A percentile compares a stretch with the other conserved stretches of the same genome.
Evolutionary conservation across 805 yeast genomes (phyloP).

Genomic region (Candida khao-thaluensis): DNA sequence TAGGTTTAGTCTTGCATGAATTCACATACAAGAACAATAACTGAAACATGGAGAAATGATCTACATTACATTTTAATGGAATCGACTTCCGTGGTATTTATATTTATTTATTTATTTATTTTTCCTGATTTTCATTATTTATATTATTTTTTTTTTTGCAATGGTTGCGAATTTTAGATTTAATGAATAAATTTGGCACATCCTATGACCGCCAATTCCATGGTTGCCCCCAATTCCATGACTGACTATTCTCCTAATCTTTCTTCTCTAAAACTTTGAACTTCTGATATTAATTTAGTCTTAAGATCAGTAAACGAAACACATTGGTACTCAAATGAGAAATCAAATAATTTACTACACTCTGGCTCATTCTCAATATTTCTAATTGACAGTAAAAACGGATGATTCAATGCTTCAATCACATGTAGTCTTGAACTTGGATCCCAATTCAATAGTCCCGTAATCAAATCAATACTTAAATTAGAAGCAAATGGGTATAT

Average conservation of each 20-base stretch:
- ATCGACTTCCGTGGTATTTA: too few species aligned
- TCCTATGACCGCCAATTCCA: too few species aligned
- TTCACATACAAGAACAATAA: too few species aligned
- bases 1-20: too few species aligned
- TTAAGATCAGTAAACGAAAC: slow-evolving; percentile 38
- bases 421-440: slow-evolving; percentile 54
- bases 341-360: slow-evolving; percentile 55
- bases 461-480: slow-evolving; percentile 53
- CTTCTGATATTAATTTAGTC: slow-evolving; percentile 51
- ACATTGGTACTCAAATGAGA: slow-evolving; percentile 54
- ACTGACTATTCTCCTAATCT: slow-evolving; percentile 2
- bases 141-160: too few species aligned
- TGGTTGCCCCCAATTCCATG: neutral
- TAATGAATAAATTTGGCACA: too few species aligned
- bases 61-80: too few species aligned
- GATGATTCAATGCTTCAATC: slow-evolving; percentile 55
- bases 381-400: slow-evolving; percentile 54
- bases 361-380: slow-evolving; percentile 55
- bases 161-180: too few species aligned
- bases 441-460: slow-evolving; percentile 63
- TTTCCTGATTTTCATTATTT: too few species aligned
- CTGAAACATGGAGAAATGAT: too few species aligned
- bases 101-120: too few species aligned
- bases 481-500: slow-evolving; percentile 63
- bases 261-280: slow-evolving; percentile 22